phyloP scores from a whole-genome alignment of 164 flowering plant genomes.

The Cinnamomum micranthum region DNA sequence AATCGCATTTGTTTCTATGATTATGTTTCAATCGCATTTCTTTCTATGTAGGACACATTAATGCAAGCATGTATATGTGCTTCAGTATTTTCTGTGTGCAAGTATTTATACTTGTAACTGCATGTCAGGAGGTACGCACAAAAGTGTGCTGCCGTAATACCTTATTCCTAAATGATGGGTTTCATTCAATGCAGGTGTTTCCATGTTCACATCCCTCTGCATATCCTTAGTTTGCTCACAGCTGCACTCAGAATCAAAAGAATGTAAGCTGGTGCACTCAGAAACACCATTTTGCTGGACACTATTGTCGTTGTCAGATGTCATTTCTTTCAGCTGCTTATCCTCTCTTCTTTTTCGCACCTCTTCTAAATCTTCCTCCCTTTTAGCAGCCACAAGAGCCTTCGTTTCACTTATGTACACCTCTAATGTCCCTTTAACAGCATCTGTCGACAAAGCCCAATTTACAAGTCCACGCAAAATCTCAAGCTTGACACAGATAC shows the following conservation, averaged over 20 bases:
- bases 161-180: slow-evolving; percentile 3
- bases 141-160: not conserved
- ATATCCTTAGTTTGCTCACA: not conserved
- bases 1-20: no score
- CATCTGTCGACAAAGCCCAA: slow-evolving; percentile 14
- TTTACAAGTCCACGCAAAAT: slow-evolving; percentile 14
- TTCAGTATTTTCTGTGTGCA: not conserved
- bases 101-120: not conserved
- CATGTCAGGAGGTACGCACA: not conserved
- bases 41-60: not conserved
- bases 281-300: not conserved
- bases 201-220: not conserved
- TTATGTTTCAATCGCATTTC: no score
- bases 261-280: not conserved
- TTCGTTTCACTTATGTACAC: slow-evolving; percentile 8
- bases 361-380: slow-evolving; percentile 13
- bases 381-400: slow-evolving; percentile 12
- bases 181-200: not conserved
- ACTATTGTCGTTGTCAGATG: not conserved
- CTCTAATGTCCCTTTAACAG: slow-evolving; percentile 13
- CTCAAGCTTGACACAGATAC: slow-evolving; percentile 9
- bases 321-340: slow-evolving; percentile 5
- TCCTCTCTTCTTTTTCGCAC: slow-evolving; percentile 12
- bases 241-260: not conserved
- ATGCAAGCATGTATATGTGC: not conserved